Base-by-base conservation (phyloP, 805 yeast species). In the Starmerella potacharoeniae region DNA sequence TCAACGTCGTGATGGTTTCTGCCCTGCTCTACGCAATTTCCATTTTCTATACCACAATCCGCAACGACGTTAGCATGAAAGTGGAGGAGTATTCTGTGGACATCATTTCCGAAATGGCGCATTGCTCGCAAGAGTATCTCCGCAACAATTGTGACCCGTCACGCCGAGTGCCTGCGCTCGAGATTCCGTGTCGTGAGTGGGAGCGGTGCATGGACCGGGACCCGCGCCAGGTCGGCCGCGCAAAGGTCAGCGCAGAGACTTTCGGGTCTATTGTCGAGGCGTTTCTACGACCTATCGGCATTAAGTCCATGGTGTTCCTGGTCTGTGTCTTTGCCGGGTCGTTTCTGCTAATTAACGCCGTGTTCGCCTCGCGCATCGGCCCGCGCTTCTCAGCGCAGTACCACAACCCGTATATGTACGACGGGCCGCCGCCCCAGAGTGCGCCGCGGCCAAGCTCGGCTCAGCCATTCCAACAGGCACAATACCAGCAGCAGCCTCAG, bases 221-320 rank as follows among this genome's bases (percentile, higher is more conserved):
- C 59, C 90, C 95, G 9, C 76, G 77, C 4, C 69, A 68, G 1
- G 75, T 82, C 11, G 90, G 86, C 4, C 76, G 80, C 49, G 85
- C 91, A 1, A 76, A 75, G 57, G 76, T 88, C 54, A 81, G 89
- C 48, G 95, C 95, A 0, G 89, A 83, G 65, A 83, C 91, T 0
- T 75, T 87, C 62, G 95, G 95, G 1, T 91, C 84, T 58, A 84
- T 86, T 7, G 72, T 88, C 46, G 85, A 88, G 68, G 81, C 89
- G 1, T 87, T 87, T 63, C 69, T 86, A 28, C 78, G 76, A 55
- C 84, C 86, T 2, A 82, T 87, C 40, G 78, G 83, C 35, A 77
- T 86, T 78, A 83, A 85, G 66, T 73, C 89, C 4, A 74, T 85
- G 65, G 58, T 78, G 4, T 66, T 67, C 53, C 47, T 68, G 16